These are phyloP conservation scores for Neurospora tetraspora DNA, from an alignment of 495 filamentous ascomycete genomes.

Conservation along the genomic window DNA sequence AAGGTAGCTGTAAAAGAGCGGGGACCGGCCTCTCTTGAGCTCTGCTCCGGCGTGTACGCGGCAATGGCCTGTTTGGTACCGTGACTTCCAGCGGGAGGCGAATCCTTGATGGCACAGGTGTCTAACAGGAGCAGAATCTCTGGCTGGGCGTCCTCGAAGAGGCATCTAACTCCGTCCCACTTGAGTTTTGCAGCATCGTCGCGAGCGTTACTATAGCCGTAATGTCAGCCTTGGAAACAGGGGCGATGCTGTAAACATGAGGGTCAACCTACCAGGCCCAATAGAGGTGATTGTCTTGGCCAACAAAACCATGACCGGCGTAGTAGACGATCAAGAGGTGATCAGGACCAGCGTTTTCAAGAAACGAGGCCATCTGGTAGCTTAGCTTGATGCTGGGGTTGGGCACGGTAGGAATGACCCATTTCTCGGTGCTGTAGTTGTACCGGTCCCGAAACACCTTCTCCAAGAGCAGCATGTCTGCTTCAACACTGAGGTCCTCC, in stretches of 20 bases:
- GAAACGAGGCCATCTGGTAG: constrained; percentile 38
- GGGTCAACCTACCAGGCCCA: constrained; percentile 42
- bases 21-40: constrained; percentile 28
- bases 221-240: constrained; percentile 4
- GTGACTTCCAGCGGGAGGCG: constrained; percentile 30
- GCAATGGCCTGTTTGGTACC: constrained; percentile 48
- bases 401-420: constrained; percentile 39
- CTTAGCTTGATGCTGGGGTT: constrained; percentile 45
- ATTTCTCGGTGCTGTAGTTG: constrained; percentile 42
- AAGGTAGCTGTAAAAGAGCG: constrained; percentile 42
- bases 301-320: constrained; percentile 41
- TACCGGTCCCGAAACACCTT: constrained; percentile 43
- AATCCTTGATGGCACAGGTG: constrained; percentile 34
- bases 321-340: constrained; percentile 50
- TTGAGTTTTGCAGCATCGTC: constrained; percentile 34
- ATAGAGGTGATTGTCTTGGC: constrained; percentile 41
- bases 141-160: constrained; percentile 40
- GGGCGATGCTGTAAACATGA: neutral
- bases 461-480: constrained; percentile 36
- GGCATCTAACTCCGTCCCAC: constrained; percentile 40
- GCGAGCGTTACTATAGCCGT: constrained; percentile 25
- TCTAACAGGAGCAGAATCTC: constrained; percentile 41
- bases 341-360: constrained; percentile 41
- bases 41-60: constrained; percentile 40
- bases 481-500: constrained; percentile 39